Conservation (phyloP, 176 grass and related monocot species). For the Zoysia pacifica region DNA sequence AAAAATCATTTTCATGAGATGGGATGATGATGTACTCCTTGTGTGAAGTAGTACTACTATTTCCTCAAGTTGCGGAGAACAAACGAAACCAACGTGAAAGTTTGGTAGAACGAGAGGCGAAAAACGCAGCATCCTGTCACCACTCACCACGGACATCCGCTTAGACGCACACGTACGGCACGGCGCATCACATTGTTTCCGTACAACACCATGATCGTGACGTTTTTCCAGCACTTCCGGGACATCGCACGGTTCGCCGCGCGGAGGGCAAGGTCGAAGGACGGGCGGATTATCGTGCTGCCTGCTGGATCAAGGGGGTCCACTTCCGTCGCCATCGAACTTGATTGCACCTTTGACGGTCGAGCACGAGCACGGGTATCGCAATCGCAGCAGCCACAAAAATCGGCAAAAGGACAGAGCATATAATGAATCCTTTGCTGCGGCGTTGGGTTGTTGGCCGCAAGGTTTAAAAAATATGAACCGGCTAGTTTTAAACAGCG, state of each 20-base stretch:
- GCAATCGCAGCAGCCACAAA: not conserved
- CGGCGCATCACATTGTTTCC: not conserved
- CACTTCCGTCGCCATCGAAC: not conserved
- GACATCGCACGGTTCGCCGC: not conserved
- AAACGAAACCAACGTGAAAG: no score
- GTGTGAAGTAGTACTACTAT: no score
- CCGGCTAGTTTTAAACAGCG: no score
- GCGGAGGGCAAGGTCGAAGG: not conserved
- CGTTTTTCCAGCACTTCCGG: not conserved
- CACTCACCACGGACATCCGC: not conserved
- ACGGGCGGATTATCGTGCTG: not conserved
- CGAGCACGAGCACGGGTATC: not conserved
- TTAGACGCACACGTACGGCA: not conserved
- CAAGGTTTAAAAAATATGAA: no score
- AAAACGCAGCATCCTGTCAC: no score
- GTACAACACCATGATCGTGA: not conserved
- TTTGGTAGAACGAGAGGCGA: no score
- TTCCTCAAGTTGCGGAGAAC: no score
- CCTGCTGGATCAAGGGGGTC: not conserved
- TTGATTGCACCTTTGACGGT: not conserved
- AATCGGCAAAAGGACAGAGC: not conserved
- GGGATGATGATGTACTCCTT: no score
- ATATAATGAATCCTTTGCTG: not conserved
- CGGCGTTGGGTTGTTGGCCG: not conserved
- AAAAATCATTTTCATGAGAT: no score